phyloP scores from a whole-genome alignment of 306 rosid genomes.

The Begonia masoniana region DNA sequence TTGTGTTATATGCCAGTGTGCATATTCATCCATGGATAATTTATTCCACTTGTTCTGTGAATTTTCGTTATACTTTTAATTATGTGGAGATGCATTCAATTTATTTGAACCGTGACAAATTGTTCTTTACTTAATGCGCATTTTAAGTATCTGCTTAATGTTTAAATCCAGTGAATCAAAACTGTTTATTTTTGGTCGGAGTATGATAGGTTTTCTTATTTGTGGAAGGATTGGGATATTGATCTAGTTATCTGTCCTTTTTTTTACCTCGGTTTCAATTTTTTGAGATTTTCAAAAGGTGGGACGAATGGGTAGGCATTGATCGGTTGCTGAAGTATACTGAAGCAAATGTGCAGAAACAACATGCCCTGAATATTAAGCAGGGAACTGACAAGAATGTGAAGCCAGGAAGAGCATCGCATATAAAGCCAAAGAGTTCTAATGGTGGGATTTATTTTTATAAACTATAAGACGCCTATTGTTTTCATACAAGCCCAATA shows the following conservation, averaged over 20 bases:
- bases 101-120: too few species aligned
- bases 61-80: too few species aligned
- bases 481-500: background rate
- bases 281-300: slow-evolving; percentile 22
- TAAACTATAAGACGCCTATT: background rate
- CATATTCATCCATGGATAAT: too few species aligned
- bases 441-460: slow-evolving; percentile 8
- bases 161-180: background rate
- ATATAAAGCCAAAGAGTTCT: slow-evolving; percentile 26
- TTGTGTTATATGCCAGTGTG: too few species aligned
- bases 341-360: slow-evolving; percentile 37
- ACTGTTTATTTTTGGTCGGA: background rate
- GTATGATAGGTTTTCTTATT: background rate
- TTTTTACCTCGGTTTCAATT: background rate
- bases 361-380: slow-evolving; percentile 18
- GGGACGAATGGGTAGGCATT: slow-evolving; percentile 82
- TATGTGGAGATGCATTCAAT: too few species aligned
- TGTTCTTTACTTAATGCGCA: too few species aligned
- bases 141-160: background rate
- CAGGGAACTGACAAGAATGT: slow-evolving; percentile 29
- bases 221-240: background rate
- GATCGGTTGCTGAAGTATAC: slow-evolving; percentile 61
- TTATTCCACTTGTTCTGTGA: too few species aligned
- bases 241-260: background rate
- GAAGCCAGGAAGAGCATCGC: slow-evolving; percentile 20